phyloP scores from a whole-genome alignment of 2,329 filamentous ascomycete species.

The Anisogramma anomala region DNA sequence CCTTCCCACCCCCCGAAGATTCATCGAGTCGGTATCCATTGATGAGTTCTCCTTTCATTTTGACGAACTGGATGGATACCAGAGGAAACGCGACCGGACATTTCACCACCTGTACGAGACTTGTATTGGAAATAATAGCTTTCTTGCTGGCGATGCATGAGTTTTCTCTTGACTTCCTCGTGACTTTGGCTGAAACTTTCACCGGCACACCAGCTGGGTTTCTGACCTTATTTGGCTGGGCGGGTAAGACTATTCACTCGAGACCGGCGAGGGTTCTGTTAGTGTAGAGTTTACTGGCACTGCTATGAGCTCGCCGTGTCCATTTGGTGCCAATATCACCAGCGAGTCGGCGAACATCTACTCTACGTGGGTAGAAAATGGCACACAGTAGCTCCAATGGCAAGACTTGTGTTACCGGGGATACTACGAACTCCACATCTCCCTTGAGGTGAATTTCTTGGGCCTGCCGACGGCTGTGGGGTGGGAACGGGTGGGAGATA shows the following conservation, averaged over 20 bases:
- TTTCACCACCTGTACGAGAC: slow-evolving; percentile 54
- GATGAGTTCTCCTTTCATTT: slow-evolving; percentile 34
- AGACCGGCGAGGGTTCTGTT: slow-evolving; percentile 42
- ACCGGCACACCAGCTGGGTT: slow-evolving; percentile 52
- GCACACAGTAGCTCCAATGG: slow-evolving; percentile 59
- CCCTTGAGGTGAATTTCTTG: slow-evolving; percentile 52
- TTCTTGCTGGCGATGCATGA: slow-evolving; percentile 65
- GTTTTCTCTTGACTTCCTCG: too few relatives aligned
- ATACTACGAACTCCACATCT: slow-evolving; percentile 55
- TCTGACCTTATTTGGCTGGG: slow-evolving; percentile 48
- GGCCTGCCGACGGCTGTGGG: slow-evolving; percentile 48
- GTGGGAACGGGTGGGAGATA: slow-evolving; percentile 52
- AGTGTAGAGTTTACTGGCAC: slow-evolving; percentile 57
- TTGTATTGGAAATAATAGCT: slow-evolving; percentile 60
- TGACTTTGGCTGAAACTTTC: too few relatives aligned
- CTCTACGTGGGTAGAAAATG: slow-evolving; percentile 30
- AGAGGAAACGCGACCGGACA: slow-evolving; percentile 60
- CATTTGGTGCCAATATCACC: slow-evolving; percentile 47
- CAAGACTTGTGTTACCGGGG: slow-evolving; percentile 63
- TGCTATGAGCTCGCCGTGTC: slow-evolving; percentile 50
- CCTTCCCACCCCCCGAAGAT: too few relatives aligned
- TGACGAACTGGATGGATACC: slow-evolving; percentile 42
- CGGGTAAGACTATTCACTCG: slow-evolving; percentile 38
- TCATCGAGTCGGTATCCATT: too few relatives aligned
- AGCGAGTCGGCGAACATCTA: slow-evolving; percentile 37